Evolutionary conservation across 1,139 yeast species (phyloP).

Genomic region (Sugiyamaella sp.): DNA sequence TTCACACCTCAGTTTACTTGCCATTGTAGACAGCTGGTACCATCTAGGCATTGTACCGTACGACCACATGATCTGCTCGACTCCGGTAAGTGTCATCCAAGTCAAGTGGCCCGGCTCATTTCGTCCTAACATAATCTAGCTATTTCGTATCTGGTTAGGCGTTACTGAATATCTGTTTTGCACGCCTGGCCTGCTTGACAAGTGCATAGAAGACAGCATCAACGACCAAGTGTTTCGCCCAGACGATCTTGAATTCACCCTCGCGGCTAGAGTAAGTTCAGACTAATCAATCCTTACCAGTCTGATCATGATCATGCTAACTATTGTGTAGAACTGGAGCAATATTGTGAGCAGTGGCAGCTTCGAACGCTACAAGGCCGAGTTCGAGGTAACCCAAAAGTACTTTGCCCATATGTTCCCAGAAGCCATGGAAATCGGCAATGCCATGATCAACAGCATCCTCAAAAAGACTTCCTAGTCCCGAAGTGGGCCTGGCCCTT

Average conservation of each 20-base stretch:
- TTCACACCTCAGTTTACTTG: constrained; percentile 83
- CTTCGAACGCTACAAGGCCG: constrained; percentile 67
- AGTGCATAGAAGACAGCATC: constrained; percentile 73
- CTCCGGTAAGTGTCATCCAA: constrained; percentile 53
- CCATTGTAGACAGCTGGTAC: constrained; percentile 94
- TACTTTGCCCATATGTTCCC: constrained; percentile 86
- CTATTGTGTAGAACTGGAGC: constrained; percentile 62
- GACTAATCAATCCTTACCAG: background rate
- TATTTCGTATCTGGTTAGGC: constrained; percentile 88
- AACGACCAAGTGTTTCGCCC: constrained; percentile 69
- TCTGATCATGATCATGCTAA: constrained; percentile 4
- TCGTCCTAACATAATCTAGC: constrained; percentile 14
- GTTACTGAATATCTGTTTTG: constrained; percentile 91
- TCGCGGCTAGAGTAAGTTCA: constrained; percentile 43
- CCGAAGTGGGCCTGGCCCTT: background rate
- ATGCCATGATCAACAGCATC: constrained; percentile 93
- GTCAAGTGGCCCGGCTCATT: background rate
- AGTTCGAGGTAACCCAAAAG: constrained; percentile 75
- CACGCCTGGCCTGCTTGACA: constrained; percentile 77
- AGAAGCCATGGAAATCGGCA: constrained; percentile 89
- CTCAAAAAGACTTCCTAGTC: constrained; percentile 37
- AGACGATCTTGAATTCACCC: constrained; percentile 71
- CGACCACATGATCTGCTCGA: constrained; percentile 95
- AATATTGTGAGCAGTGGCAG: constrained; percentile 76
- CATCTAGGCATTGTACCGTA: constrained; percentile 85